Evolutionary conservation across 2,329 filamentous ascomycete genomes (phyloP), one percentile per base, ranked within the genome.

Genomic region (Emmonsiellopsis sp.): DNA sequence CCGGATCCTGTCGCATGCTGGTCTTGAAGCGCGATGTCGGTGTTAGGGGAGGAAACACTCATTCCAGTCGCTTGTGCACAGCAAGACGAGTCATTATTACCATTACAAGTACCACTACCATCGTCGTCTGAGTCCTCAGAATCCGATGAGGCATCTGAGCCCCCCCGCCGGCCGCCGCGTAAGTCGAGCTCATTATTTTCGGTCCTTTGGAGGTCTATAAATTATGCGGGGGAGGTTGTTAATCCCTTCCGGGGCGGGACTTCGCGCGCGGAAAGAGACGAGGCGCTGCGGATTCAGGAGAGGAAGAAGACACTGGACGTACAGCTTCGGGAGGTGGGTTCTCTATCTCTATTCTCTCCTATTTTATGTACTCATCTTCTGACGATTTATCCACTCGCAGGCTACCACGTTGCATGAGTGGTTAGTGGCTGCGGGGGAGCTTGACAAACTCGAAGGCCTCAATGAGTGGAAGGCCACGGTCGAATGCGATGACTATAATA

Each of bases 371-470:
- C 5, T n/a, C 35, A 26, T 7, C 15, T 20, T 30, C 35, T 49
- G 16, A 49, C 35, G 8, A n/a, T 49, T 49, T 15, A 10, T 10
- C 20, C 20, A 26, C 20, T 26, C 54, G 11, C 41, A 62, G 57
- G 58, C 58, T 20, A 55, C 47, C 20, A 55, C 81, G 1, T 79
- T 84, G 60, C 73, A 78, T 49, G 82, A 90, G 65, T 96, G 91
- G 89, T 80, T 84, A 60, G 74, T 74, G 13, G 86, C 87, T 8
- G 91, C 91, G 2, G 77, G 77, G 43, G 85, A 91, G 64, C 79
- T 96, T 43, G 91, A 96, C 65, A 68, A 77, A 8, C 73, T 95
- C 11, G 89, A 95, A 66, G 84, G 84, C 45, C 89, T 92, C 64
- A 84, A 92, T 59, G 72, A 76, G 31, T 95, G 91, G 91, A 95